phyloP scores from a whole-genome alignment of 176 grass and related monocot species.

The Tillandsia fasciculata region DNA sequence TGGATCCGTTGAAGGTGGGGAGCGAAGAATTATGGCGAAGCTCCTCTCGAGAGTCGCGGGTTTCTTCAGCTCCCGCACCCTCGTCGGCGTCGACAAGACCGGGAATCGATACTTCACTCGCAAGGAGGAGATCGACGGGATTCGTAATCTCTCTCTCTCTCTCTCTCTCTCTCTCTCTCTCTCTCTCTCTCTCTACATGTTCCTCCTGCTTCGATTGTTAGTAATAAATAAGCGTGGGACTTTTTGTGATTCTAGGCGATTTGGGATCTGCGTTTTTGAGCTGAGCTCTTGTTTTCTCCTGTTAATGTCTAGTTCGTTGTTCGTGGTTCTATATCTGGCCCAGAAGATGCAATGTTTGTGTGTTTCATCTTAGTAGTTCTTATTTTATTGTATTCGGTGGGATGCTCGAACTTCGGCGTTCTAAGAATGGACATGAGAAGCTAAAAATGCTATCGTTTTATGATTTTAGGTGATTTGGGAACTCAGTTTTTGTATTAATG shows the following conservation, averaged over 20 bases:
- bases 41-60: slow-evolving; percentile 51
- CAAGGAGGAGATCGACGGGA: slow-evolving; percentile 59
- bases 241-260: background rate
- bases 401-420: too few species aligned
- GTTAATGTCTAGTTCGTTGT: too few species aligned
- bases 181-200: too few species aligned
- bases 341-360: too few species aligned
- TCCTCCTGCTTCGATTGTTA: background rate
- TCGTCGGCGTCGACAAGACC: slow-evolving; percentile 69
- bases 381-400: too few species aligned
- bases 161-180: background rate
- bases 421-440: too few species aligned
- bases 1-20: background rate
- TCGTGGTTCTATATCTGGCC: too few species aligned
- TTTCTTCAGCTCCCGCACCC: slow-evolving; percentile 51
- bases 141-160: slow-evolving; percentile 24
- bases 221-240: background rate
- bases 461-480: too few species aligned
- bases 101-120: slow-evolving; percentile 79
- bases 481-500: too few species aligned
- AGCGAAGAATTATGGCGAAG: slow-evolving; percentile 46
- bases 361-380: too few species aligned
- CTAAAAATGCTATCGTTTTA: too few species aligned
- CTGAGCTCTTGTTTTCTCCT: too few species aligned
- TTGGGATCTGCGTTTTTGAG: background rate